A percentile compares a stretch with the other conserved stretches of the same genome.
phyloP scores from a whole-genome alignment of 768 basidiomycete genomes.

The Auricularia sp. region DNA sequence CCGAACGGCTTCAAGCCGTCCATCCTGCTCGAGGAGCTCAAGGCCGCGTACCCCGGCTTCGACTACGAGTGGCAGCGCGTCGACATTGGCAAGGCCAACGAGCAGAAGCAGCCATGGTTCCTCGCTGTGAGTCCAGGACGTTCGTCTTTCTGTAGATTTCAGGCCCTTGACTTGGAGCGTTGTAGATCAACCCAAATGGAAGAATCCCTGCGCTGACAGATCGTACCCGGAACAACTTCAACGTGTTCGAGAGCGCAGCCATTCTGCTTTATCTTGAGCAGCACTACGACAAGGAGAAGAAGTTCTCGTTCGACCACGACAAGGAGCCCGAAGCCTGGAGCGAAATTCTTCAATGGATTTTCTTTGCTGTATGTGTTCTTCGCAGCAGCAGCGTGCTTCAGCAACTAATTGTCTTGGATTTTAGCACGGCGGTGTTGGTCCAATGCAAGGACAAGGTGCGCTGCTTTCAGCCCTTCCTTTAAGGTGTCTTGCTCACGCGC shows the following conservation, averaged over 20 bases:
- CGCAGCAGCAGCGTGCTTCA: background rate
- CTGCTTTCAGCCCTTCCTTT: constrained; percentile 1
- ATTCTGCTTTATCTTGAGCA: constrained; percentile 35
- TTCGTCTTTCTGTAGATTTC: constrained; percentile 28
- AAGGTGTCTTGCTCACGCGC: background rate
- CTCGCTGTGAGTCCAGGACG: constrained; percentile 49
- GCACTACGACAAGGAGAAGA: constrained; percentile 34
- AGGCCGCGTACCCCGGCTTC: constrained; percentile 35
- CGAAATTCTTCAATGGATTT: constrained; percentile 33
- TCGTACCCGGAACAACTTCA: constrained; percentile 25
- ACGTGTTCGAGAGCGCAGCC: constrained; percentile 27
- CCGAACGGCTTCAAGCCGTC: constrained; percentile 48
- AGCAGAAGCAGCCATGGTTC: constrained; percentile 81
- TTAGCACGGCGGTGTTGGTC: constrained; percentile 71
- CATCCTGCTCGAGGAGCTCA: constrained; percentile 54
- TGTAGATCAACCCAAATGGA: constrained; percentile 23
- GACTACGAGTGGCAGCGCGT: constrained; percentile 50
- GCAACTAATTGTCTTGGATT: background rate
- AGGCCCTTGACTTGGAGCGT: no score
- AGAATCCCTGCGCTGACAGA: constrained; percentile 63
- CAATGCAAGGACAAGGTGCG: constrained; percentile 72
- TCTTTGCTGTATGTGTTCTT: constrained; percentile 23
- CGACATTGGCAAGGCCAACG: constrained; percentile 35
- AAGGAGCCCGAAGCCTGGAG: constrained; percentile 16
- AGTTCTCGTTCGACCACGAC: constrained; percentile 23